These are phyloP conservation scores for Skeletonema grethae DNA, from an alignment of 108 stramenopile genomes.

Conservation along the genomic window DNA sequence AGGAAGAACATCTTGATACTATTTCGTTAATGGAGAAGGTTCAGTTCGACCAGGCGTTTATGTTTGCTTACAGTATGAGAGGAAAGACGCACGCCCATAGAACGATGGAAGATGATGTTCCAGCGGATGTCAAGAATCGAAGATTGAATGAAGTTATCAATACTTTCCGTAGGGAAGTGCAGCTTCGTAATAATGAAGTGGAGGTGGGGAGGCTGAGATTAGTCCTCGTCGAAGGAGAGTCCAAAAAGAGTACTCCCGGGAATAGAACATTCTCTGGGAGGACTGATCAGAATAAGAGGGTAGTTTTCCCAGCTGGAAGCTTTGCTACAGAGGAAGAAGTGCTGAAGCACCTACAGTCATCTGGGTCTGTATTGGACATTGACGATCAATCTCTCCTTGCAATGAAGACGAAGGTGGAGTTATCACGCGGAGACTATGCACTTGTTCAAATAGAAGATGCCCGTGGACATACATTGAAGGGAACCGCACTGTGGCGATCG, in stretches of 20 bases:
- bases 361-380: neutral
- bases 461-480: slow-evolving; percentile 81
- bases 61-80: slow-evolving; percentile 97
- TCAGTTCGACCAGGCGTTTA: slow-evolving; percentile 94
- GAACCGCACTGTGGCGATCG: slow-evolving; percentile 66
- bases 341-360: neutral
- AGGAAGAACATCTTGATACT: slow-evolving; percentile 93
- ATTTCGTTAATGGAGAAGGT: slow-evolving; percentile 87
- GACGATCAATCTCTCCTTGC: neutral
- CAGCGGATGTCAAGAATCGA: slow-evolving; percentile 82
- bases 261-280: slow-evolving; percentile 61
- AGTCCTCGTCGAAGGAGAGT: slow-evolving; percentile 83
- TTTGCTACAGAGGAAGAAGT: slow-evolving; percentile 45
- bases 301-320: slow-evolving; percentile 55
- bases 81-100: slow-evolving; percentile 94
- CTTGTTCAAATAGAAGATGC: slow-evolving; percentile 77
- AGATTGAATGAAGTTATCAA: slow-evolving; percentile 88
- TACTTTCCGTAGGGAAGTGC: slow-evolving; percentile 68
- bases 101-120: slow-evolving; percentile 94
- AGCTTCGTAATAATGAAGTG: slow-evolving; percentile 65
- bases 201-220: slow-evolving; percentile 77
- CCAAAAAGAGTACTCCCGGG: slow-evolving; percentile 58
- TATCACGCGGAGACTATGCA: slow-evolving; percentile 78
- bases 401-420: slow-evolving; percentile 32
- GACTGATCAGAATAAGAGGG: slow-evolving; percentile 85